Percentiles rank a stretch among this genome's conserved stretches.
Conservation (phyloP, 139 green algal species). For the Monoraphidium neglectum region DNA sequence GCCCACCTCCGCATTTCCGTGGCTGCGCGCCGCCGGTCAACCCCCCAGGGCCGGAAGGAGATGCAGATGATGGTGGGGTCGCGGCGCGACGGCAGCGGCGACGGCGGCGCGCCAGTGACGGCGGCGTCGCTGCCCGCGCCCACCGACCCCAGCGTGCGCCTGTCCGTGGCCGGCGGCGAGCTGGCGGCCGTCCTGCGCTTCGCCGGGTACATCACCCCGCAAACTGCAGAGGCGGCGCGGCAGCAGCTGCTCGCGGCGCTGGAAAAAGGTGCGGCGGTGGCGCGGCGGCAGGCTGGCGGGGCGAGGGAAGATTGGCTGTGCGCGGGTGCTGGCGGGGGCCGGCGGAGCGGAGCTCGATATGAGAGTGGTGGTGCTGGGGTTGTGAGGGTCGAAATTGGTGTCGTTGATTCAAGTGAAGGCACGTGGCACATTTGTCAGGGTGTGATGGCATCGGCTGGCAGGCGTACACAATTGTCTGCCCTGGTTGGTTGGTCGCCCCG, state of each 20-base stretch:
- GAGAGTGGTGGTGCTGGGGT: no score
- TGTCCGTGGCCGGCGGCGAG: conserved; percentile 58
- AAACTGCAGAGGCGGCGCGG: conserved; percentile 33
- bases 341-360: no score
- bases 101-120: neutral
- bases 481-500: no score
- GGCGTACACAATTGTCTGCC: no score
- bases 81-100: neutral
- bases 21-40: neutral
- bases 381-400: no score
- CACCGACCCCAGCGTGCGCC: conserved; percentile 15
- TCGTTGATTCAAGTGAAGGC: no score
- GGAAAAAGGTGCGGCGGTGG: conserved; percentile 27
- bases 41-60: conserved; percentile 30
- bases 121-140: conserved; percentile 25
- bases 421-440: no score
- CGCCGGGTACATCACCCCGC: conserved; percentile 63
- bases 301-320: no score
- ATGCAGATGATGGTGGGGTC: conserved; percentile 44
- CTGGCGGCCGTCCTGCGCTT: conserved; percentile 59
- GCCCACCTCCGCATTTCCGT: neutral
- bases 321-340: no score
- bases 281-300: neutral
- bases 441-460: no score
- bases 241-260: conserved; percentile 36